Base-by-base conservation (phyloP, 2,329 filamentous ascomycete species). In the Arthrobotrys sinensis region DNA sequence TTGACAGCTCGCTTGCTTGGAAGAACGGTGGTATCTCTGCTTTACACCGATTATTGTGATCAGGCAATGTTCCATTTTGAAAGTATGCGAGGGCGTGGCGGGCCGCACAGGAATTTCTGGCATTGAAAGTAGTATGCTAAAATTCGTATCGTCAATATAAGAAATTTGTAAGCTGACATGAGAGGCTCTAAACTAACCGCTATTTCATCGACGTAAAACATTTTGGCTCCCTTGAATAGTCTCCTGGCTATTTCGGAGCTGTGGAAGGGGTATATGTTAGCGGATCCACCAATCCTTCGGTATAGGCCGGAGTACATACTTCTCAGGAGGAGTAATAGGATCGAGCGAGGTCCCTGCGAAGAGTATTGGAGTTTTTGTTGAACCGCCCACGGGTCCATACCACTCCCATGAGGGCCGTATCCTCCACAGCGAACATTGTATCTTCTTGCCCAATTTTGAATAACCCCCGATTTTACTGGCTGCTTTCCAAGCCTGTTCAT, bases 371-470 rank as follows among this genome's bases (percentile, higher is more conserved):
- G 73, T 77, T 16, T 69, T 68, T 2, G 73, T 70, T 4, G 7
- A 4, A 12, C 73, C 66, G n/a, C 73, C 73, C 8, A 77, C 52
- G 8, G 73, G 73, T 2, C 66, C 73, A 40, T 66, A 70, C 73
- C 73, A 77, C 43, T 77, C 66, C 73, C 73, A 77, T 14, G 73
- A 50, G 19, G 73, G 73, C 4, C 73, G 55, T 19, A 77, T 71
- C 28, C 64, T 43, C 73, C 73, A 77, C 6, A 45, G 45, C 14
- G 43, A 60, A 19, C 73, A 77, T 1, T 21, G 6, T 14, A 77
- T 66, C 40, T 53, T 67, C 3, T 5, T 12, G 8, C 4, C 11
- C 2, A 77, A 8, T 21, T 50, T 46, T 2, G 57, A 40, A n/a
- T 28, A 43, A n/a, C 57, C 73, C 0, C 46, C 66, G 11, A 77